A percentile compares a stretch with the other conserved stretches of the same genome.
These are phyloP conservation scores for Trametes gibbosa DNA, from an alignment of 768 basidiomycete species.

Conservation along the genomic window DNA sequence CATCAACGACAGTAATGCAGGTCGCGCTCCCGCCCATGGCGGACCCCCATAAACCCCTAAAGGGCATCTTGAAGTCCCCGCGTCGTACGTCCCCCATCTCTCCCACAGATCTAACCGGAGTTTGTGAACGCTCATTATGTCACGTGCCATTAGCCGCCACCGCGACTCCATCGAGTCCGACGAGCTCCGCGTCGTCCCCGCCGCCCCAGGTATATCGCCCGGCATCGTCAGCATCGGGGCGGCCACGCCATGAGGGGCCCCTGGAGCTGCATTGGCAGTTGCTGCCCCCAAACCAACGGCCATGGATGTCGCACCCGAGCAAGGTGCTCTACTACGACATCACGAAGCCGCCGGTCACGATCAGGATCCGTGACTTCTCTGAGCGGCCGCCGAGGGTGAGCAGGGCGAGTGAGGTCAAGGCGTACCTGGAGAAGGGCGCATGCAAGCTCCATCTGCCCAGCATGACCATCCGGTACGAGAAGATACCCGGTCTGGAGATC, in stretches of 20 bases:
- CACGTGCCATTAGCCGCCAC: conserved; percentile 3
- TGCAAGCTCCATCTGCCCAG: conserved; percentile 5
- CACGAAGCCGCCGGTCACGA: conserved; percentile 4
- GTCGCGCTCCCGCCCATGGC: background rate
- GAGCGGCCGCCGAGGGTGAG: background rate
- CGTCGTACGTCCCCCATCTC: conserved; percentile 3
- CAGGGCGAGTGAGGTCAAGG: background rate
- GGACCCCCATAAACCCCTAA: conserved; percentile 2
- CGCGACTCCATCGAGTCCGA: background rate
- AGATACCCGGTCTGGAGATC: conserved; percentile 18
- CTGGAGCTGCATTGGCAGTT: conserved; percentile 24
- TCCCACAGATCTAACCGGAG: background rate
- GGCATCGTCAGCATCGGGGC: background rate
- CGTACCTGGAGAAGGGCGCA: conserved; percentile 7
- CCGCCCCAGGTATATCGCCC: background rate
- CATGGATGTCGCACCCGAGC: background rate
- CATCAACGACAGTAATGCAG: conserved; percentile 6
- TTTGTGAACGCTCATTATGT: background rate
- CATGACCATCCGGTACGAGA: conserved; percentile 18
- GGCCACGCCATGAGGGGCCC: background rate
- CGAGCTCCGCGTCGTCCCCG: background rate
- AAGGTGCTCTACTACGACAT: conserved; percentile 17
- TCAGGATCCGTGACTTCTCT: conserved; percentile 12
- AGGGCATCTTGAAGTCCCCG: conserved; percentile 11
- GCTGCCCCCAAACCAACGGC: conserved; percentile 11